Percentiles rank a stretch among this genome's conserved stretches.
phyloP scores from a whole-genome alignment of 225 moss, liverwort and hornwort genomes.

The Pseudoscleropodium purum region DNA sequence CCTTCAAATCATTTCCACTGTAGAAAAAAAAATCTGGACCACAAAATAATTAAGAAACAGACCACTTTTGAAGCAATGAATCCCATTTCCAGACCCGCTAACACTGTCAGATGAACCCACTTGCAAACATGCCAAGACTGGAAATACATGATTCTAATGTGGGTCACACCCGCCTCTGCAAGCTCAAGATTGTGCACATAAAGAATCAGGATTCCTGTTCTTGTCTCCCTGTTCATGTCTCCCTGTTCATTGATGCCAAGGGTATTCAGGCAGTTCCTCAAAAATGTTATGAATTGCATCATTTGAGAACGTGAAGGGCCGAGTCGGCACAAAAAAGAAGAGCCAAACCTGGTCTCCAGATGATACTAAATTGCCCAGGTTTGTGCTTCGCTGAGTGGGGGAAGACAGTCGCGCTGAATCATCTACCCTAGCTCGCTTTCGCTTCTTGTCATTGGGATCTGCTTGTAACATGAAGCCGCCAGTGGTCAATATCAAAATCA shows the following conservation, averaged over 20 bases:
- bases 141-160: background rate
- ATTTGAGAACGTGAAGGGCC: background rate
- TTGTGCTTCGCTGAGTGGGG: constrained; percentile 55
- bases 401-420: constrained; percentile 67
- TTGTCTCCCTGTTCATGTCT: background rate
- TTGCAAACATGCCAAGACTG: background rate
- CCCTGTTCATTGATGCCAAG: background rate
- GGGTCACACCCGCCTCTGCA: background rate
- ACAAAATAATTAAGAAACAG: background rate
- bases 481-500: constrained; percentile 8
- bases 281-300: background rate
- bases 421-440: constrained; percentile 71
- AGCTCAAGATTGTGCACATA: background rate
- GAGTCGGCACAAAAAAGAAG: background rate
- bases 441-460: constrained; percentile 58
- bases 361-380: constrained; percentile 26
- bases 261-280: background rate
- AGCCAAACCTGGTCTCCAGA: constrained; percentile 60
- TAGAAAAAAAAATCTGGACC: background rate
- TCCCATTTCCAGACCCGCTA: background rate
- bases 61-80: background rate
- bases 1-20: background rate
- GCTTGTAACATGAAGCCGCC: background rate
- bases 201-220: background rate
- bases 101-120: background rate